Conservation (phyloP, 192 early-diverging fungal species). For the Gonapodya sp. region DNA sequence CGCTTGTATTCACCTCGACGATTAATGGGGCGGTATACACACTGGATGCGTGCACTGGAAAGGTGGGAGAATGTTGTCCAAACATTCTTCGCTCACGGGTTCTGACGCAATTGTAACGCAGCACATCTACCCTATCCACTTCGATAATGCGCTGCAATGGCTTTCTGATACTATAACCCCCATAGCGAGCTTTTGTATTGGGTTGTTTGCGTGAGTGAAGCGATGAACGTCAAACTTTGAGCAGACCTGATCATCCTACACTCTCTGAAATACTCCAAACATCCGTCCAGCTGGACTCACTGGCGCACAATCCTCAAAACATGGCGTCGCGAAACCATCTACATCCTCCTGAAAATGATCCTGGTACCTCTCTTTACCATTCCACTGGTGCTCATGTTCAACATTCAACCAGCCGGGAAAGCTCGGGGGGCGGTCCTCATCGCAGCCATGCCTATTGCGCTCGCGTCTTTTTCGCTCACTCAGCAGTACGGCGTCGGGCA, state of each 20-base stretch:
- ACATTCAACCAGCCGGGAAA: not conserved
- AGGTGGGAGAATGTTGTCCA: too few relatives aligned
- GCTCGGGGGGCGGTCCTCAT: not conserved
- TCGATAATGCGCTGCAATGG: not conserved
- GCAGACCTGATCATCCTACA: not conserved
- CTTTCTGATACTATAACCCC: not conserved
- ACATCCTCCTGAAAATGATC: not conserved
- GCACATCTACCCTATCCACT: not conserved
- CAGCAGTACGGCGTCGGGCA: not conserved
- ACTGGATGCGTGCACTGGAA: not conserved
- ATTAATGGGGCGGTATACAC: not conserved
- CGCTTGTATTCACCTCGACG: not conserved
- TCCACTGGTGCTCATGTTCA: not conserved
- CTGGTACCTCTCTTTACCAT: not conserved
- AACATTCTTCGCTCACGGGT: too few relatives aligned
- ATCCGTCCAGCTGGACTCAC: not conserved
- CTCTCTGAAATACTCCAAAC: too few relatives aligned
- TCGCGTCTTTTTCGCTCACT: not conserved
- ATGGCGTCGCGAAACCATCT: not conserved
- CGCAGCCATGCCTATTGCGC: not conserved
- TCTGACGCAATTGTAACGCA: too few relatives aligned
- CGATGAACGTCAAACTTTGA: not conserved
- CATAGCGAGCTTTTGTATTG: not conserved
- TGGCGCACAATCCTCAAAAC: not conserved
- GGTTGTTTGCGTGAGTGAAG: not conserved